phyloP scores from a whole-genome alignment of 2,329 filamentous ascomycete genomes.

The Domatiomyces globalis region DNA sequence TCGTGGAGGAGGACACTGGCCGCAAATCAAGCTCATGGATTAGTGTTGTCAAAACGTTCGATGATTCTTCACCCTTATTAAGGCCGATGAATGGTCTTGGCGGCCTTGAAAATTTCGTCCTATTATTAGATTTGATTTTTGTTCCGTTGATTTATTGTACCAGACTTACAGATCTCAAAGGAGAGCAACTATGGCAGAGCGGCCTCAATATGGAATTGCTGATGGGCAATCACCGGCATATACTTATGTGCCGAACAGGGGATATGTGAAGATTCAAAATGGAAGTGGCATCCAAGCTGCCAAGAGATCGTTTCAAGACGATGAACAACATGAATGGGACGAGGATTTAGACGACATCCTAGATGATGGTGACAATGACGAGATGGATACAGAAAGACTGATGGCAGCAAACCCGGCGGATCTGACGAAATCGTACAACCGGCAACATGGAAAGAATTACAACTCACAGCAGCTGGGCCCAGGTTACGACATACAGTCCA shows the following conservation, averaged over 20 bases:
- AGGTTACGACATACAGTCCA: constrained; percentile 46
- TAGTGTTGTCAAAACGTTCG: too few species aligned
- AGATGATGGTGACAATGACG: constrained; percentile 42
- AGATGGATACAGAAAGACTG: constrained; percentile 42
- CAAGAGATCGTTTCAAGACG: constrained; percentile 19
- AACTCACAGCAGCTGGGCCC: constrained; percentile 61
- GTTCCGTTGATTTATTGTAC: too few species aligned
- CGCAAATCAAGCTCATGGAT: too few species aligned
- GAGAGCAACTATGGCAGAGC: too few species aligned
- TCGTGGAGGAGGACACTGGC: constrained; percentile 24
- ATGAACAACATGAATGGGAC: constrained; percentile 26
- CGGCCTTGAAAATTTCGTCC: too few species aligned
- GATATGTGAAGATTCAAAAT: constrained; percentile 27
- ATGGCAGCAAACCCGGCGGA: constrained; percentile 47
- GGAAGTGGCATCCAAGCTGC: constrained; percentile 21
- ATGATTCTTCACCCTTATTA: too few species aligned
- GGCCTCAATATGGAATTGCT: constrained; percentile 22
- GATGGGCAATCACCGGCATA: constrained; percentile 34
- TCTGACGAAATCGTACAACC: constrained; percentile 77
- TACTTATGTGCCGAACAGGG: constrained; percentile 36
- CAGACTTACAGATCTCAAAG: too few species aligned
- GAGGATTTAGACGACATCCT: constrained; percentile 42
- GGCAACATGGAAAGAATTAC: constrained; percentile 56
- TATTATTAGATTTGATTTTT: too few species aligned
- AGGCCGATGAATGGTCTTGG: too few species aligned